A percentile compares a stretch with the other conserved stretches of the same genome.
Evolutionary conservation across 768 basidiomycete genomes (phyloP).

Genomic region (Auriscalpium orientale): DNA sequence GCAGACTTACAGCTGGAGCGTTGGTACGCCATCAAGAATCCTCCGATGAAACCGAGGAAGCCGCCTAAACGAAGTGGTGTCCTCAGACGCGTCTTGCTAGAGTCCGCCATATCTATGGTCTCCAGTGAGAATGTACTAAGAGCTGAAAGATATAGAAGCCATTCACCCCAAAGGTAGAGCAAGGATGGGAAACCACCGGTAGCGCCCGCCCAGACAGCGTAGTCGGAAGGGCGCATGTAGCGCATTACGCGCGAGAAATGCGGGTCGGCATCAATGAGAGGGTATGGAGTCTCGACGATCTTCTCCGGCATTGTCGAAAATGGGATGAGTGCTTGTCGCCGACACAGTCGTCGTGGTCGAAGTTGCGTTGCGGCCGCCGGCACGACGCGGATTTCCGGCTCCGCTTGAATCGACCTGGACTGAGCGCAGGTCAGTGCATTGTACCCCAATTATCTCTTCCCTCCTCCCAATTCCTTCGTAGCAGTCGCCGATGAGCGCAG

Average conservation of each 20-base stretch:
- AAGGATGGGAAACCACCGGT: slow-evolving; percentile 79
- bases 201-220: slow-evolving; percentile 71
- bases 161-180: slow-evolving; percentile 76
- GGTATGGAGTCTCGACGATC: slow-evolving; percentile 60
- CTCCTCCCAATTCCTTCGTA: neutral
- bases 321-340: neutral
- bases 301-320: slow-evolving; percentile 42
- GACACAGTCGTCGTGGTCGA: neutral
- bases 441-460: neutral
- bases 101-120: slow-evolving; percentile 38
- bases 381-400: neutral
- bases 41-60: slow-evolving; percentile 78
- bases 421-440: neutral
- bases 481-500: slow-evolving; percentile 43
- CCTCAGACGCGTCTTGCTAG: slow-evolving; percentile 29
- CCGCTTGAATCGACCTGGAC: slow-evolving; percentile 1
- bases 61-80: slow-evolving; percentile 50
- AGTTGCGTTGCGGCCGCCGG: neutral
- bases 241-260: slow-evolving; percentile 80
- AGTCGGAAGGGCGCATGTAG: slow-evolving; percentile 86
- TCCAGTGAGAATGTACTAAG: slow-evolving; percentile 20
- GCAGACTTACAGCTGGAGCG: slow-evolving; percentile 67
- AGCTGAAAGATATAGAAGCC: slow-evolving; percentile 1
- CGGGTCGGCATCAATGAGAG: slow-evolving; percentile 92
- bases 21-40: slow-evolving; percentile 92